Percentiles rank a stretch among this genome's conserved stretches.
Conservation (phyloP, 2,329 filamentous ascomycete species). For the Akanthomyces uredinophilus region DNA sequence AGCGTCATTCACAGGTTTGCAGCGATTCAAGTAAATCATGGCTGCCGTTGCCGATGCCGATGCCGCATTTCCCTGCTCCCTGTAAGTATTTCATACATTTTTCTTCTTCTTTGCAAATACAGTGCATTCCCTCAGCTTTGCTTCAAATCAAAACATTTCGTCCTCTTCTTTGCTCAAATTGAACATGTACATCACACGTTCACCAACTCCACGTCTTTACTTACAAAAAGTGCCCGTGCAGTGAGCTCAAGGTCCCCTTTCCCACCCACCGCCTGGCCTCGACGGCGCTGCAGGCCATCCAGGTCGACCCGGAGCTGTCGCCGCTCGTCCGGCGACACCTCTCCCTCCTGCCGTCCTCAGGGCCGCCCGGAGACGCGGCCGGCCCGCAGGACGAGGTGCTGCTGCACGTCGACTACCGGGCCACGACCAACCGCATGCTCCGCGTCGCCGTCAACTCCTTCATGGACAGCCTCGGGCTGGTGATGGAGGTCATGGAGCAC, state of each 20-base stretch:
- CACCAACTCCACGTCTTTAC: not conserved
- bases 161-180: too few species aligned
- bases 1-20: not conserved
- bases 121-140: too few species aligned
- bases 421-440: constrained; percentile 93
- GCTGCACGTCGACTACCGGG: constrained; percentile 71
- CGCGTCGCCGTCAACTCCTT: constrained; percentile 94
- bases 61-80: constrained; percentile 54
- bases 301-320: constrained; percentile 86
- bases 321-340: constrained; percentile 72
- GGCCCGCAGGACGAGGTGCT: constrained; percentile 32
- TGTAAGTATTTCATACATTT: constrained; percentile 47
- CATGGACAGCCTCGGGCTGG: constrained; percentile 81
- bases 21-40: constrained; percentile 28
- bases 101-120: too few species aligned
- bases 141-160: too few species aligned
- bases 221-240: constrained; percentile 47
- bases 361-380: constrained; percentile 19
- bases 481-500: constrained; percentile 85
- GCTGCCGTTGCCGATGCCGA: constrained; percentile 37
- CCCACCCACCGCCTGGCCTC: constrained; percentile 72
- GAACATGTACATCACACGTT: too few species aligned
- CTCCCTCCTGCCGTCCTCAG: constrained; percentile 41
- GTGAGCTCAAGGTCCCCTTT: constrained; percentile 66
- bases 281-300: constrained; percentile 68